Evolutionary conservation across 2,329 filamentous ascomycete species (phyloP), one percentile per base, ranked within the genome.

Genomic region (Dactylonectria estremocensis): DNA sequence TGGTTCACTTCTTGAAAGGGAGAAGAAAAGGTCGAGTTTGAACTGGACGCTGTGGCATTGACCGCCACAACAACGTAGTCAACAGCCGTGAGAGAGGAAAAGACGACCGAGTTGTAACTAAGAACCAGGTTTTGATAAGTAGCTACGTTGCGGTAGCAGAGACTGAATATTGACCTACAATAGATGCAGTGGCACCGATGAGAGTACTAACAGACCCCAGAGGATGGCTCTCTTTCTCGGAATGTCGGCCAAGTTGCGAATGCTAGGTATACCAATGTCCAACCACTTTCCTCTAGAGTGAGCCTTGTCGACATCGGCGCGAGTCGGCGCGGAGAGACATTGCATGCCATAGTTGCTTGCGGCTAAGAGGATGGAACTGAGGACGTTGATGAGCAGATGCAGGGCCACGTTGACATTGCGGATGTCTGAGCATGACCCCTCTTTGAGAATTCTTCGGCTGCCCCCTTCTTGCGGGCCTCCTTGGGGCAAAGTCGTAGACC

Each of bases 321-420:
- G 70, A 1, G 80, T 81, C 0, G 79, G 80, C 0, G 79, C 78
- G 4, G 74, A 74, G 3, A 79, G 69, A 2, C 76, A 71, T 40
- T 82, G 80, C 76, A 80, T 80, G 43, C 76, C 78, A 43, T 79
- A 82, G 66, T 81, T 82, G 24, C 78, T 80, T 0, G 62, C 63
- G 2, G 63, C 66, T 0, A 70, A 52, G n/a, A 70, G 63, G 1
- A 64, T 16, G 1, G 67, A 63, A 37, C 69, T 69, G 16, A 67
- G 24, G n/a, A 69, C n/a, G 16, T 70, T 70, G 52, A 70, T 70
- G 35, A 60, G 13, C 1, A 70, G 20, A 48, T 70, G 69, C 7
- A 70, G 37, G 2, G 45, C 6, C 3, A 54, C 50, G 24, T 70
- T 70, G 24, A 62, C 7, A 7, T 9, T 49, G 3, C 53, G 20